Evolutionary conservation across 768 basidiomycete genomes (phyloP).

Genomic region (Lenzites betulinus): DNA sequence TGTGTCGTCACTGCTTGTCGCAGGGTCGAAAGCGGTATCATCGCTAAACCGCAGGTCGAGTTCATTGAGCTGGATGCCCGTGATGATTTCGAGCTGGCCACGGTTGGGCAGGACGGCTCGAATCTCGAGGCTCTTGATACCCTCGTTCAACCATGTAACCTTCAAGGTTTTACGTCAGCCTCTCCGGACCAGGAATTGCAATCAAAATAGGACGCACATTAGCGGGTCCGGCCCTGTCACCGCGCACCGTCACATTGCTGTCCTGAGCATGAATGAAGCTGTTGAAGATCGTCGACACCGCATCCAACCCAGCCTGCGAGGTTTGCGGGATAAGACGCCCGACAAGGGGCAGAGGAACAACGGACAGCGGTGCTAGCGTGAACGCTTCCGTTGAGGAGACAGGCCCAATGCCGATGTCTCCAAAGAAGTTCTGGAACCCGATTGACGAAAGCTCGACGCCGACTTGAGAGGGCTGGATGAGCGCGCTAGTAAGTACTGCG

Average conservation of each 20-base stretch:
- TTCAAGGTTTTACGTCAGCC: conserved; percentile 24
- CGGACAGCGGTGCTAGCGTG: conserved; percentile 55
- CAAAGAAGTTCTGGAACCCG: conserved; percentile 59
- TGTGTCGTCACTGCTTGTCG: conserved; percentile 59
- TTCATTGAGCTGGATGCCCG: conserved; percentile 61
- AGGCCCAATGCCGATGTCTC: conserved; percentile 57
- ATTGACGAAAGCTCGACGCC: conserved; percentile 65
- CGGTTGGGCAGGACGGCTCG: conserved; percentile 62
- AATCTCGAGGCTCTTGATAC: conserved; percentile 62
- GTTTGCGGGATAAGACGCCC: conserved; percentile 69
- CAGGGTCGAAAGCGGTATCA: conserved; percentile 56
- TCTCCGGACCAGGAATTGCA: too few relatives aligned
- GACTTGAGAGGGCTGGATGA: conserved; percentile 67
- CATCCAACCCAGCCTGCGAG: conserved; percentile 50
- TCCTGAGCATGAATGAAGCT: conserved; percentile 69
- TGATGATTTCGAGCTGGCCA: conserved; percentile 63
- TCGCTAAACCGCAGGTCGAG: conserved; percentile 60
- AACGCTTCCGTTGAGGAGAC: conserved; percentile 52
- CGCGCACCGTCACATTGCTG: conserved; percentile 59
- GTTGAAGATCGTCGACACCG: conserved; percentile 68
- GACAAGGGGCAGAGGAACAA: conserved; percentile 51
- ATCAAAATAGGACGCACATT: conserved; percentile 42
- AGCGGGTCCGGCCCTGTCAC: conserved; percentile 56
- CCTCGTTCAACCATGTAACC: conserved; percentile 75
- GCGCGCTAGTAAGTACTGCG: conserved; percentile 14